phyloP scores from a whole-genome alignment of 441 rosid species.

The Raphanus hybrid region DNA sequence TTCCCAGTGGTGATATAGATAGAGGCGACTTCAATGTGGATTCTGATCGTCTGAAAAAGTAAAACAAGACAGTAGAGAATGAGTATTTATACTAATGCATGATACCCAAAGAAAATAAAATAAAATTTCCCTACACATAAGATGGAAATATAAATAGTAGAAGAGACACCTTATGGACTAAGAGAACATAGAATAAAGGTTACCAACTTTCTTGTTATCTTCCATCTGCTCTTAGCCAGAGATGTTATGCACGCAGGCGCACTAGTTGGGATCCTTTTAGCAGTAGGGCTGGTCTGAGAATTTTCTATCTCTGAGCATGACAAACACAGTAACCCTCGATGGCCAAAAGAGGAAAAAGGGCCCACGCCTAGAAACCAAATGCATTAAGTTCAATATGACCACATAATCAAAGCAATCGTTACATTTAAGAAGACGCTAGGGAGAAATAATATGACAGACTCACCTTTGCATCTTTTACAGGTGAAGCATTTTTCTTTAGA shows the following conservation, averaged over 20 bases:
- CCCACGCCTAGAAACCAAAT: constrained; percentile 60
- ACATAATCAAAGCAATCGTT: constrained; percentile 14
- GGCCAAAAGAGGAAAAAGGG: constrained; percentile 69
- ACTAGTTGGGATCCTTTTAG: constrained; percentile 46
- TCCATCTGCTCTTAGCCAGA: constrained; percentile 48
- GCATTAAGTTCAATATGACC: constrained; percentile 32
- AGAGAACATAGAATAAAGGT: constrained; percentile 37
- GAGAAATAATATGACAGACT: constrained; percentile 15
- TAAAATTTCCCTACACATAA: not conserved
- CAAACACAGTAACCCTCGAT: constrained; percentile 78
- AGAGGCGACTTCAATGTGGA: constrained; percentile 45
- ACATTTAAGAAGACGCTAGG: constrained; percentile 19
- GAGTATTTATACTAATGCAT: constrained; percentile 14
- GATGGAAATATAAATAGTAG: constrained; percentile 17
- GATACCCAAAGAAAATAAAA: constrained; percentile 18
- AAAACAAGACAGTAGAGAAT: constrained; percentile 24
- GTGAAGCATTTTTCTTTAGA: constrained; percentile 76
- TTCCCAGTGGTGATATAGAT: constrained; percentile 49
- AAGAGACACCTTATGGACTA: constrained; percentile 24
- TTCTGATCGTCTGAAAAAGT: constrained; percentile 57
- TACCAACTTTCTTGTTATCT: constrained; percentile 62
- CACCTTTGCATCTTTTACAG: constrained; percentile 94
- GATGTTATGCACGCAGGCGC: constrained; percentile 50
- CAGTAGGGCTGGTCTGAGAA: constrained; percentile 45
- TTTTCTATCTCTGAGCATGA: constrained; percentile 66